Percentiles rank a stretch among this genome's conserved stretches.
Evolutionary conservation across 352 stramenopile genomes (phyloP).

Genomic region (Thalassiosira ordinaria): DNA sequence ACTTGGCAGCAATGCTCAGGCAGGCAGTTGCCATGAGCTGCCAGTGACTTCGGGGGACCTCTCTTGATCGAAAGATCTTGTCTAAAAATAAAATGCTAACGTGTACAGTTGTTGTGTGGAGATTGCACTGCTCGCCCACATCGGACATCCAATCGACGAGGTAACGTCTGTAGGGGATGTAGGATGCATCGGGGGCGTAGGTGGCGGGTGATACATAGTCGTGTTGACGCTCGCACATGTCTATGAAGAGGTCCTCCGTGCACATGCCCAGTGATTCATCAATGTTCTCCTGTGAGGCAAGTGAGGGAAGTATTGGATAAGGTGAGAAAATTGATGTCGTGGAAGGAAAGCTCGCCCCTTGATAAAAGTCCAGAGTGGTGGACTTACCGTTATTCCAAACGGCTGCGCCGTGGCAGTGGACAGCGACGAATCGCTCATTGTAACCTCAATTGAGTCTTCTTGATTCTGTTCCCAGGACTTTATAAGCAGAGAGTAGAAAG

Average conservation of each 20-base stretch:
- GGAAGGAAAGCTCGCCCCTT: too few species aligned
- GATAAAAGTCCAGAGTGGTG: too few species aligned
- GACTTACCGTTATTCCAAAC: neutral
- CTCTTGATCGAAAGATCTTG: constrained; percentile 78
- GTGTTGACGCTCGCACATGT: constrained; percentile 77
- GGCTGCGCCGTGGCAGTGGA: neutral
- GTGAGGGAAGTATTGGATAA: neutral
- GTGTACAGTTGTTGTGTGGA: constrained; percentile 83
- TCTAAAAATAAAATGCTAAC: constrained; percentile 84
- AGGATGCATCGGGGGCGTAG: constrained; percentile 70
- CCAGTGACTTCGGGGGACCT: constrained; percentile 80
- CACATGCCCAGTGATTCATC: neutral
- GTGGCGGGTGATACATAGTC: constrained; percentile 76
- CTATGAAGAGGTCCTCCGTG: constrained; percentile 48
- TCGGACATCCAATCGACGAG: constrained; percentile 87
- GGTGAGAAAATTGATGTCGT: too few species aligned
- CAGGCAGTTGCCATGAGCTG: constrained; percentile 85
- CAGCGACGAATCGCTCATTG: neutral
- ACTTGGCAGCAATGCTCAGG: constrained; percentile 85
- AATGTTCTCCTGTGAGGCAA: neutral
- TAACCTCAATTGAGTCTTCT: neutral
- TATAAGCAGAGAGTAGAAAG: neutral
- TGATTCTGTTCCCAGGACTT: neutral
- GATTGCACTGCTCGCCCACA: constrained; percentile 80
- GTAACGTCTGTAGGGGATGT: constrained; percentile 81